Evolutionary conservation across 352 stramenopile species (phyloP), one percentile per base, ranked within the genome.

Genomic region (Phytopythium cucurbitacearum): DNA sequence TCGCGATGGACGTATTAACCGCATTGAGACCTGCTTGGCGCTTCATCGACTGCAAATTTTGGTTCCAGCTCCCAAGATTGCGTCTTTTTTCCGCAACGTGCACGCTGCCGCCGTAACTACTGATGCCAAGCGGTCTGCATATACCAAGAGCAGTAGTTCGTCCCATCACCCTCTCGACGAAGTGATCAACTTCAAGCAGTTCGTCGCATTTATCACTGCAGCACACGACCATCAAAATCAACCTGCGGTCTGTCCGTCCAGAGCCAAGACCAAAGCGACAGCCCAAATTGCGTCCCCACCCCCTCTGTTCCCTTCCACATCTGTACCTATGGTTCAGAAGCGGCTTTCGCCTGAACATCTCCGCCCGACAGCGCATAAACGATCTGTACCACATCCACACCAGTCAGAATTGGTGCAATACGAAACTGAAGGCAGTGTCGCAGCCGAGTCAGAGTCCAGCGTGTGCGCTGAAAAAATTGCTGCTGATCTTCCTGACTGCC

Each of bases 171-270:
- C 75, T 0, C 58, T 86, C 35, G 68, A 71, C 4, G 73, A 91
- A 53, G 57, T 87, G 44, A 91, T 91, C 44, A 89, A 67, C 57
- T 91, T 82, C 62, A 87, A 85, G 48, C 76, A 88, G 51, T 91
- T 91, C 44, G 67, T 80, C 16, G 80, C 78, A 4, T 89, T 91
- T 51, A 65, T 87, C 32, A 85, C 76, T 0, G 71, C 75, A 40
- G 80, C 77, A 5, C 65, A 75, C 32, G 64, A 79, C 15, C 56
- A 69, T 21, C 62, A 76, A 35, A 63, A 64, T 13, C 69, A 69
- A 46, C 39, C 54, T 6, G 5, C 37, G 16, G 3, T 38, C n/a
- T 9, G 11, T 6, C 7, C 16, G 48, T 54, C 38, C n/a, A 36
- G 37, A 6, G 44, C 48, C 5, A 39, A 11, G 11, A 11, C 37